Percentiles rank a stretch among this genome's conserved stretches.
phyloP scores from a whole-genome alignment of 768 basidiomycete species.

The Punctularia strigosozonata region DNA sequence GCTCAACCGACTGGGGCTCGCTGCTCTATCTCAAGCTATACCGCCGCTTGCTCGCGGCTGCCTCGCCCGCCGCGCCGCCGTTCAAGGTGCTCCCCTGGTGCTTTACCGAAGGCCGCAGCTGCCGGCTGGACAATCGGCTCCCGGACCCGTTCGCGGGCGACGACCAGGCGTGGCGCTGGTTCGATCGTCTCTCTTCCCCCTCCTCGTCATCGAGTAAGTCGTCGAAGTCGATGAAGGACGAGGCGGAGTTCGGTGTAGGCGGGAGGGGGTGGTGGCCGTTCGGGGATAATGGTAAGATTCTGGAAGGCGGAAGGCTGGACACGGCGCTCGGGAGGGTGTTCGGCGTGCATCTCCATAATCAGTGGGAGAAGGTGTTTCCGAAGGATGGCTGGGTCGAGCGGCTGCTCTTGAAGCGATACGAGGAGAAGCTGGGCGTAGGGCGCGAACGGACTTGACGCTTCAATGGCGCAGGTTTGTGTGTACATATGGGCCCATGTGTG shows the following conservation, averaged over 20 bases:
- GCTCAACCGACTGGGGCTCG: constrained; percentile 91
- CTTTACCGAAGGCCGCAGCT: constrained; percentile 85
- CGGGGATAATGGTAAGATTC: too few relatives aligned
- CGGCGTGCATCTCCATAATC: constrained; percentile 88
- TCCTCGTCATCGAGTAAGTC: neutral
- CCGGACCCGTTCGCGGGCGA: constrained; percentile 72
- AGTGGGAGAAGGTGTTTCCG: constrained; percentile 88
- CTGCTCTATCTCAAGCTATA: constrained; percentile 86
- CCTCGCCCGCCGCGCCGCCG: constrained; percentile 60
- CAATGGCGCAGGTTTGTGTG: neutral
- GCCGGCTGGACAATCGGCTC: constrained; percentile 84
- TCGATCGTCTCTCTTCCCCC: too few relatives aligned
- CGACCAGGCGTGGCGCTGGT: neutral
- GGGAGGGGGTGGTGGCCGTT: too few relatives aligned
- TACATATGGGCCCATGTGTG: neutral
- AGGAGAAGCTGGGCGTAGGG: constrained; percentile 19
- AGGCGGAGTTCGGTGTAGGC: constrained; percentile 39
- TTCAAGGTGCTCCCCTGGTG: constrained; percentile 94
- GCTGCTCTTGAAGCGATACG: constrained; percentile 57
- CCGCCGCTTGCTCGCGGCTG: constrained; percentile 64
- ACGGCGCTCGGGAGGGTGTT: constrained; percentile 60
- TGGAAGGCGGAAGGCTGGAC: constrained; percentile 56
- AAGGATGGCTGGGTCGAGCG: constrained; percentile 78
- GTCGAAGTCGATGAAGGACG: neutral
- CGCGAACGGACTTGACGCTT: neutral